These are phyloP conservation scores for Sechiopsis laciniata DNA, from an alignment of 306 rosid species.

Conservation along the genomic window DNA sequence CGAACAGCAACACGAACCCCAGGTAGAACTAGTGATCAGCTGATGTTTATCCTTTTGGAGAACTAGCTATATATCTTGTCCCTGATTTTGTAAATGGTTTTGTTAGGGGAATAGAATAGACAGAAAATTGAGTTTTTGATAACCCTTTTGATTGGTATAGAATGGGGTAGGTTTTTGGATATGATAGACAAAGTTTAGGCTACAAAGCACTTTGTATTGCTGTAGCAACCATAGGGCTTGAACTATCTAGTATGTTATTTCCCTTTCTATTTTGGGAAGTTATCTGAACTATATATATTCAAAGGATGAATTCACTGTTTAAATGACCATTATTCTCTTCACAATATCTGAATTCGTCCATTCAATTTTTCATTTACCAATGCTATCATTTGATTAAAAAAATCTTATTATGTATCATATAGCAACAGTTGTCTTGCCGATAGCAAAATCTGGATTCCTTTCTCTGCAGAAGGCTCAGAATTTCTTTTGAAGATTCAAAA, in stretches of 20 bases:
- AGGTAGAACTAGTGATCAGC: not conserved
- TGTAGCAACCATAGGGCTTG: not conserved
- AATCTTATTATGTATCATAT: not conserved
- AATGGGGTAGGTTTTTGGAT: conserved; percentile 15
- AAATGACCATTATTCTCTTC: not conserved
- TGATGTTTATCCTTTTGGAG: not conserved
- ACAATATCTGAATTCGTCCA: not conserved
- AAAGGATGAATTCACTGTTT: not conserved
- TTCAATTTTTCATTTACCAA: not conserved
- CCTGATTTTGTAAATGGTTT: conserved; percentile 7
- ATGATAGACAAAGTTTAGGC: not conserved
- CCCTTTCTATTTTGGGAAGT: conserved; percentile 2
- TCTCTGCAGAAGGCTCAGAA: not conserved
- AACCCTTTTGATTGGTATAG: not conserved
- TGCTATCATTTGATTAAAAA: not conserved
- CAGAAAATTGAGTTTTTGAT: not conserved
- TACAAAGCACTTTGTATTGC: not conserved
- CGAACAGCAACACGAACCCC: not conserved
- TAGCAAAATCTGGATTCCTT: not conserved
- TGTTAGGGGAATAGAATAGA: not conserved
- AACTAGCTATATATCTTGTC: not conserved
- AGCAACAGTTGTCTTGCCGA: not conserved
- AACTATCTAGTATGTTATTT: not conserved
- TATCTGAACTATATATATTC: conserved; percentile 4
- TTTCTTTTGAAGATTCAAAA: not conserved